Conservation (phyloP, 306 rosid species). For the Cicer arietinum region DNA sequence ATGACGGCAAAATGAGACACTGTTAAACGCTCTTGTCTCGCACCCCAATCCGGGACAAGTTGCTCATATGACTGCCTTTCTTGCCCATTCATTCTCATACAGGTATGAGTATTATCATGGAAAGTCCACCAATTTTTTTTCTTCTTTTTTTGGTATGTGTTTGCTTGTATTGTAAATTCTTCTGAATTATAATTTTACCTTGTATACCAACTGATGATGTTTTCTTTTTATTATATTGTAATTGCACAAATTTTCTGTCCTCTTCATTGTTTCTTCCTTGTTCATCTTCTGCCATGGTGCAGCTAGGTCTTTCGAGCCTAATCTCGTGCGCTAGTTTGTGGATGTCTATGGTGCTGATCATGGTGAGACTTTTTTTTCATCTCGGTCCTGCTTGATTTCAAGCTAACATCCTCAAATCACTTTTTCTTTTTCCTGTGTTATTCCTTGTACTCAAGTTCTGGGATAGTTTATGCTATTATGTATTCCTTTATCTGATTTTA, state of each 20-base stretch:
- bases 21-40: constrained; percentile 37
- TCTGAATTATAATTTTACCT: constrained; percentile 8
- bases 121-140: background rate
- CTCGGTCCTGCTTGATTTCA: constrained; percentile 34
- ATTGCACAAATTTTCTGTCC: constrained; percentile 38
- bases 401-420: constrained; percentile 13
- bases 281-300: constrained; percentile 47
- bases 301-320: constrained; percentile 57
- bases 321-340: constrained; percentile 44
- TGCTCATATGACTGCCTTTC: constrained; percentile 43
- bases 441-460: background rate
- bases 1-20: constrained; percentile 40
- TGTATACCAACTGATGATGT: constrained; percentile 35
- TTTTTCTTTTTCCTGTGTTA: constrained; percentile 7
- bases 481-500: constrained; percentile 22
- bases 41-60: constrained; percentile 41
- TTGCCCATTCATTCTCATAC: constrained; percentile 25
- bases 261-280: constrained; percentile 50
- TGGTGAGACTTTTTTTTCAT: constrained; percentile 33
- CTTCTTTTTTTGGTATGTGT: background rate
- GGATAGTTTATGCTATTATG: background rate
- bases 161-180: constrained; percentile 10
- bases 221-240: constrained; percentile 33
- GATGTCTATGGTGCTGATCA: constrained; percentile 26
- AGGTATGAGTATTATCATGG: constrained; percentile 41